Evolutionary conservation across 2,329 filamentous ascomycete species (phyloP).

Genomic region (Periglandula ipomoeae): DNA sequence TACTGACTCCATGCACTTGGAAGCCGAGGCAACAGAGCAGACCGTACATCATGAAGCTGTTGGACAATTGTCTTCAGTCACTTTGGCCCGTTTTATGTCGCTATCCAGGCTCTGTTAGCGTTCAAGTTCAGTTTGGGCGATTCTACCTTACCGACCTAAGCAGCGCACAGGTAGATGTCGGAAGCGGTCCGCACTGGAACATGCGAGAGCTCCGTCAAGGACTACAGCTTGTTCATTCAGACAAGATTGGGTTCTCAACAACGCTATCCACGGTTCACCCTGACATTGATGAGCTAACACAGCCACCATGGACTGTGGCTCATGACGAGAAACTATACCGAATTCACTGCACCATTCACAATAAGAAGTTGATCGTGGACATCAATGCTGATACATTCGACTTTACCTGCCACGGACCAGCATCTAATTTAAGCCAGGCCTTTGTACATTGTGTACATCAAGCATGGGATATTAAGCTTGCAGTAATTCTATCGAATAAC

Average conservation of each 20-base stretch:
- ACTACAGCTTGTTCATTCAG: conserved; percentile 2
- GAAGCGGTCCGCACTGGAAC: conserved; percentile 12
- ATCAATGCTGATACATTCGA: conserved; percentile 18
- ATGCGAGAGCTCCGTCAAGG: conserved; percentile 4
- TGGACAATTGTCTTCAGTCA: conserved; percentile 9
- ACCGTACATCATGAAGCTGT: conserved; percentile 8
- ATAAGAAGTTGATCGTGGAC: conserved; percentile 14
- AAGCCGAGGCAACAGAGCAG: background rate
- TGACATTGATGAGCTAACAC: conserved; percentile 14
- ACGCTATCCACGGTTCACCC: conserved; percentile 18
- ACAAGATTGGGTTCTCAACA: conserved; percentile 17
- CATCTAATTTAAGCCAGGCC: conserved; percentile 13
- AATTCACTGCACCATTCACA: conserved; percentile 14
- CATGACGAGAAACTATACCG: conserved; percentile 17
- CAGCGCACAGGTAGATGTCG: conserved; percentile 13
- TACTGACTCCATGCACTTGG: background rate
- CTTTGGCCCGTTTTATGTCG: conserved; percentile 14
- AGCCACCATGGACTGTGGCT: conserved; percentile 12
- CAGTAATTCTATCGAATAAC: conserved; percentile 9
- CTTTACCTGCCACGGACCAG: conserved; percentile 13
- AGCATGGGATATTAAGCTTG: conserved; percentile 24
- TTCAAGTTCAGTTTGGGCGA: conserved; percentile 20
- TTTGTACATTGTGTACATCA: conserved; percentile 21
- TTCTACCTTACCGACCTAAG: conserved; percentile 17
- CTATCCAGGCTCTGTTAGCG: conserved; percentile 15